Evolutionary conservation across 371 early-diverging fungal genomes (phyloP), one percentile per base, ranked within the genome.

Genomic region (Basidiobolus meristosporus): DNA sequence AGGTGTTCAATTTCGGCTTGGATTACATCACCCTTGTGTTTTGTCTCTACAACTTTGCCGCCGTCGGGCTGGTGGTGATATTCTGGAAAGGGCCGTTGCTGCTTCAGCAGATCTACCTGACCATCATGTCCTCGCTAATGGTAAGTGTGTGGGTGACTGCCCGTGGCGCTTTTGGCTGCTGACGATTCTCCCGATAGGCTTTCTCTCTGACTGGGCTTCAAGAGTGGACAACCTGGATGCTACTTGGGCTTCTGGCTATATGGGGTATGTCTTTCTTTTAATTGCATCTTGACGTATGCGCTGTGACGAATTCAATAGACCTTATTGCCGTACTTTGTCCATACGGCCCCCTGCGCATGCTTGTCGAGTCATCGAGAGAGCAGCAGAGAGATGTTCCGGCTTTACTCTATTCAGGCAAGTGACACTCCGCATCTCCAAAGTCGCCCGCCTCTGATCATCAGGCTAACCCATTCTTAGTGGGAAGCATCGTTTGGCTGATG

Each of bases 251-350:
- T 26, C 54, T 88, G 14, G 85, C 82, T 9, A 57, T 82, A 11
- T 84, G 86, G 86, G 88, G 81, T 84, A 68, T 38, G 59, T 28
- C 7, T 1, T 7, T 7, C 19, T 7, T 22, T 30, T 20, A 31
- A 42, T 22, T 19, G 36, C n/a, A 7, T n/a, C 14, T 0, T 23
- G 28, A 31, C 31, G 31, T 11, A 34, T 26, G 12, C 28, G 2
- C 22, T 7, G 20, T 31, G 12, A 33, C 12, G 15, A 30, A 12
- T 21, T 10, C 17, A 18, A 4, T 51, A 80, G 82, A 88, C 59
- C 56, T 88, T 40, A 70, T 88, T 45, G 89, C 89, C 1, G 89
- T 88, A 5, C 59, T 88, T 0, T 83, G 82, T 52, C 89, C 89
- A 2, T 86, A 73, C 65, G 89, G 89, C n/a, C 89, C 89, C 4